Evolutionary conservation across 108 stramenopile species (phyloP).

Genomic region (Skeletonema costatum): DNA sequence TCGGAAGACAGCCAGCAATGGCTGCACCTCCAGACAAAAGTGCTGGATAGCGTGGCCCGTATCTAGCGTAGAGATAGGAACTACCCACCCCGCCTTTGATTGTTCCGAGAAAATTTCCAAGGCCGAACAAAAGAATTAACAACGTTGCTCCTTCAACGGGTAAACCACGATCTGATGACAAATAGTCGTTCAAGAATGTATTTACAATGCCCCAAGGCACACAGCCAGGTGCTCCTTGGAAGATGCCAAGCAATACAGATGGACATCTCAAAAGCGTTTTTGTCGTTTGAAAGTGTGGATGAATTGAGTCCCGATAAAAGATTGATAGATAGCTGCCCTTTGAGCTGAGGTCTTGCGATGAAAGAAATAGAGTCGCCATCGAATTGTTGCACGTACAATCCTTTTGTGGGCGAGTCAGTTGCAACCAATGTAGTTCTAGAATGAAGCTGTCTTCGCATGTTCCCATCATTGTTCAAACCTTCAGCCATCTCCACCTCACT

Average conservation of each 20-base stretch:
- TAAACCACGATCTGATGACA: conserved; percentile 79
- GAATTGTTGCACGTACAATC: conserved; percentile 16
- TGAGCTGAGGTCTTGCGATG: neutral
- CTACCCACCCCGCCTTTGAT: conserved; percentile 75
- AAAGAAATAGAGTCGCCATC: neutral
- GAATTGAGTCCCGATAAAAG: conserved; percentile 7
- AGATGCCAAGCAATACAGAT: conserved; percentile 67
- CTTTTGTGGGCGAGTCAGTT: conserved; percentile 5
- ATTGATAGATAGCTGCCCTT: neutral
- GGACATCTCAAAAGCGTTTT: conserved; percentile 51
- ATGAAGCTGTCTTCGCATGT: neutral
- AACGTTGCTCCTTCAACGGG: conserved; percentile 75
- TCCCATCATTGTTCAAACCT: neutral
- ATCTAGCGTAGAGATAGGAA: conserved; percentile 53
- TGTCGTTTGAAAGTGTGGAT: conserved; percentile 43
- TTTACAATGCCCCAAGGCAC: conserved; percentile 83
- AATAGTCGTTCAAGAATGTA: conserved; percentile 86
- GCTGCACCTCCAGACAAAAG: conserved; percentile 63
- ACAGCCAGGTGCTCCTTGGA: conserved; percentile 92
- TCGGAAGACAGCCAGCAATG: conserved; percentile 66
- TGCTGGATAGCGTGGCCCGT: conserved; percentile 63
- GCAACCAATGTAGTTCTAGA: conserved; percentile 14
- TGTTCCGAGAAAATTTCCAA: conserved; percentile 80
- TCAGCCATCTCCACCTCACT: conserved; percentile 7
- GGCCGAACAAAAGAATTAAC: conserved; percentile 66